phyloP scores from a whole-genome alignment of 2,329 filamentous ascomycete species.

The Fusarium verticillioides region DNA sequence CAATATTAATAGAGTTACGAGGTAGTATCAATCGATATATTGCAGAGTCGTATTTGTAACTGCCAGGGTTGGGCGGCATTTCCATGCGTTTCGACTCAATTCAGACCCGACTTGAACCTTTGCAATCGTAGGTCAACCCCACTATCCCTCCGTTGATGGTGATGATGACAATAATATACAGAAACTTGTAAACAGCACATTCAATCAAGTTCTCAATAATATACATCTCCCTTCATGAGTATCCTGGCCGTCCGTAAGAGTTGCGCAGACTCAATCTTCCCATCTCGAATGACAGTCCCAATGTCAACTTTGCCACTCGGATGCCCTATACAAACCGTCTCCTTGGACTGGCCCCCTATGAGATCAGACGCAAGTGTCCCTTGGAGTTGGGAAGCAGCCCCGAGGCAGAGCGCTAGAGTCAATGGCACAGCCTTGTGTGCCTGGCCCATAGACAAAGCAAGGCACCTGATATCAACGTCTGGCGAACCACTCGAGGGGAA shows the following conservation, averaged over 20 bases:
- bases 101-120: not conserved
- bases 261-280: slow-evolving; percentile 56
- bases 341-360: slow-evolving; percentile 31
- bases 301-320: slow-evolving; percentile 60
- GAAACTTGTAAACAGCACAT: not conserved
- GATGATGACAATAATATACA: not conserved
- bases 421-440: slow-evolving; percentile 67
- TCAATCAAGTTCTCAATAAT: slow-evolving; percentile 47
- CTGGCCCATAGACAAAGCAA: slow-evolving; percentile 65
- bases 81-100: not conserved
- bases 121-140: not conserved
- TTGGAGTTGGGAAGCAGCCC: slow-evolving; percentile 58
- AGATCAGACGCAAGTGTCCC: slow-evolving; percentile 56
- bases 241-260: slow-evolving; percentile 60
- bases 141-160: no score
- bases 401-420: slow-evolving; percentile 64
- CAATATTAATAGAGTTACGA: not conserved
- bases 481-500: slow-evolving; percentile 50
- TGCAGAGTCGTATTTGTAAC: not conserved
- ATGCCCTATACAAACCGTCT: slow-evolving; percentile 56
- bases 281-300: slow-evolving; percentile 53
- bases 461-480: slow-evolving; percentile 55
- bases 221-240: slow-evolving; percentile 62
- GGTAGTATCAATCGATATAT: not conserved
- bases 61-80: not conserved